Evolutionary conservation across 2,329 filamentous ascomycete species (phyloP).

Genomic region (Graphilbum sp.): DNA sequence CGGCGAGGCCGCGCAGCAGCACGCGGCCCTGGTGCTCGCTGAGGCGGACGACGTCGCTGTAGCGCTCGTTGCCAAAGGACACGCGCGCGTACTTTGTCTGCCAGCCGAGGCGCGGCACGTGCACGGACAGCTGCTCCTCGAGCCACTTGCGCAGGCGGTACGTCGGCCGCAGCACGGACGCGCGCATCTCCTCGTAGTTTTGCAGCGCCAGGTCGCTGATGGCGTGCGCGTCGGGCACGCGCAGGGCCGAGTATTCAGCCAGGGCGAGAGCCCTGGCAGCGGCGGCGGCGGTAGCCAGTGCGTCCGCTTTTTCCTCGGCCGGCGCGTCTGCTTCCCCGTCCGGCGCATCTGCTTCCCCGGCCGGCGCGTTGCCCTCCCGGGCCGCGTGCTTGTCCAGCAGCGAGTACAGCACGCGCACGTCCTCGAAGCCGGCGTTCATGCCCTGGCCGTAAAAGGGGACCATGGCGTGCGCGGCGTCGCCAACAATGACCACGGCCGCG

Average conservation of each 20-base stretch:
- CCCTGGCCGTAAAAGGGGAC: constrained; percentile 97
- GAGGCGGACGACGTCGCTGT: constrained; percentile 61
- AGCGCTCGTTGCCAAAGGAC: constrained; percentile 85
- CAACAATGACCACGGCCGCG: constrained; percentile 66
- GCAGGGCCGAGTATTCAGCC: constrained; percentile 55
- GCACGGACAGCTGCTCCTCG: constrained; percentile 67
- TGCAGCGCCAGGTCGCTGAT: constrained; percentile 85
- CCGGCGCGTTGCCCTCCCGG: constrained; percentile 8
- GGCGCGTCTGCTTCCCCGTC: too few species aligned
- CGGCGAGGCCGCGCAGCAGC: constrained; percentile 29
- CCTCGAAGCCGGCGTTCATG: constrained; percentile 93
- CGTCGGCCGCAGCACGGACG: constrained; percentile 58
- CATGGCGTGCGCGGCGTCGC: constrained; percentile 94
- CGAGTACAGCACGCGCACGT: constrained; percentile 76
- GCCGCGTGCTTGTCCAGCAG: constrained; percentile 54
- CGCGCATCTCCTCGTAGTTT: constrained; percentile 91
- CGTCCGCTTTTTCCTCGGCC: too few species aligned
- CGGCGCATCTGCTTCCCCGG: too few species aligned
- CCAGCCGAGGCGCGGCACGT: constrained; percentile 67
- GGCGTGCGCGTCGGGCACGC: constrained; percentile 64
- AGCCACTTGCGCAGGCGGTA: constrained; percentile 73
- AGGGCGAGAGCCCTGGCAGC: constrained; percentile 62
- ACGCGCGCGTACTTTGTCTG: constrained; percentile 84
- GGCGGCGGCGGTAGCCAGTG: too few species aligned
- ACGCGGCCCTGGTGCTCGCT: constrained; percentile 53